phyloP scores from a whole-genome alignment of 148 eudicot species.

The Beta vulgaris region DNA sequence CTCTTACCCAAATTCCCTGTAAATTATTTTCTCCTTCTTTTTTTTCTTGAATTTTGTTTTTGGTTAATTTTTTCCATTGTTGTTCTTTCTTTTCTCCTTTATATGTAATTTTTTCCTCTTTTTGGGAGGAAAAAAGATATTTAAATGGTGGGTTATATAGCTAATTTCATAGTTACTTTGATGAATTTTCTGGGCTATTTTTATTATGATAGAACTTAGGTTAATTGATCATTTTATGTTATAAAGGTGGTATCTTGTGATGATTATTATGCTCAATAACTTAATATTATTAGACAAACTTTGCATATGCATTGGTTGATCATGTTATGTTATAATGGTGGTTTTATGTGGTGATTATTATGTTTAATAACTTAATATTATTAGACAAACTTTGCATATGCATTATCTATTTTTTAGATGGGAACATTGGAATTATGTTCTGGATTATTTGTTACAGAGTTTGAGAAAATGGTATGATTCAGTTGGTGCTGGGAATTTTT shows the following conservation, averaged over 20 bases:
- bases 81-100: not conserved
- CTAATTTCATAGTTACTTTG: not conserved
- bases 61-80: not conserved
- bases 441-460: not conserved
- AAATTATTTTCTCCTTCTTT: slow-evolving; percentile 13
- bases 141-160: not conserved
- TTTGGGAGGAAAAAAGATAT: no score
- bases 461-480: not conserved
- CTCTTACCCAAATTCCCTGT: slow-evolving; percentile 95
- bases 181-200: not conserved
- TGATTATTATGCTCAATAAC: not conserved
- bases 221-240: not conserved
- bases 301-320: not conserved
- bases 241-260: not conserved
- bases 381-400: not conserved
- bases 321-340: not conserved
- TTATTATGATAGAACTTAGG: not conserved
- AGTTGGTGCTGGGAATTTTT: no score
- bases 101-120: not conserved
- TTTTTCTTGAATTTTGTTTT: not conserved
- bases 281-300: not conserved
- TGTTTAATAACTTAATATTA: not conserved
- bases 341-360: not conserved
- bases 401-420: not conserved
- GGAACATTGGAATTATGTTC: not conserved